These are phyloP conservation scores for Plasmodium malariae DNA, from an alignment of 169 alveolate species.

Conservation along the genomic window DNA sequence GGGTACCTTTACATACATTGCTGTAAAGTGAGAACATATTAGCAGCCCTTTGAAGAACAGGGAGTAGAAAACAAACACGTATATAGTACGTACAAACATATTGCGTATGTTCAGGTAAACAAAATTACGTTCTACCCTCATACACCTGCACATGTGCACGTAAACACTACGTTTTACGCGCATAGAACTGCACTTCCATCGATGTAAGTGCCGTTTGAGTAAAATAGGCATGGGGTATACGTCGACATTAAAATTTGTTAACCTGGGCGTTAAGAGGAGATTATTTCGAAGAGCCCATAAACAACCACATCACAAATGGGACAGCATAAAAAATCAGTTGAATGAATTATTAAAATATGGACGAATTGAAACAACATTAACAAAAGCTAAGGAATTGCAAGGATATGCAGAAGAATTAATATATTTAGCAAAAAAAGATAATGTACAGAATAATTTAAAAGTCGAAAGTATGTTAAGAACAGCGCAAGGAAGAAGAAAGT, in stretches of 20 bases:
- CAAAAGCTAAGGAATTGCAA: constrained; percentile 91
- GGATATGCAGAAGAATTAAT: constrained; percentile 91
- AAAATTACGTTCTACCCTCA: too few species aligned
- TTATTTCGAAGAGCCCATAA: constrained; percentile 85
- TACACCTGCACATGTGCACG: background rate
- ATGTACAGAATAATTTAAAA: constrained; percentile 78
- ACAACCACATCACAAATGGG: constrained; percentile 91
- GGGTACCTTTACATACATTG: too few species aligned
- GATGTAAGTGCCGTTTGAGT: background rate
- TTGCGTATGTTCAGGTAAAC: too few species aligned
- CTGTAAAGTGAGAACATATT: too few species aligned
- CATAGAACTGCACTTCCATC: background rate
- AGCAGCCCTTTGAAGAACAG: too few species aligned
- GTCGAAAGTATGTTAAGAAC: constrained; percentile 90
- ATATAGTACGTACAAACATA: background rate
- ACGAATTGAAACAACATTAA: constrained; percentile 87
- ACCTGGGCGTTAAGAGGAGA: constrained; percentile 85
- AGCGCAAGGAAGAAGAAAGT: constrained; percentile 88
- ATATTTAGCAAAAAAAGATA: constrained; percentile 87
- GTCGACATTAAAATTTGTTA: constrained; percentile 84
- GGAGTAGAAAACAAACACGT: background rate
- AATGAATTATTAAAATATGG: constrained; percentile 87
- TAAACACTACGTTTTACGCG: background rate
- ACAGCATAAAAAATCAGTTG: constrained; percentile 86
- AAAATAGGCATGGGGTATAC: constrained; percentile 85